Evolutionary conservation across 2,329 filamentous ascomycete species (phyloP).

Genomic region (Trichoderma guizhouense): DNA sequence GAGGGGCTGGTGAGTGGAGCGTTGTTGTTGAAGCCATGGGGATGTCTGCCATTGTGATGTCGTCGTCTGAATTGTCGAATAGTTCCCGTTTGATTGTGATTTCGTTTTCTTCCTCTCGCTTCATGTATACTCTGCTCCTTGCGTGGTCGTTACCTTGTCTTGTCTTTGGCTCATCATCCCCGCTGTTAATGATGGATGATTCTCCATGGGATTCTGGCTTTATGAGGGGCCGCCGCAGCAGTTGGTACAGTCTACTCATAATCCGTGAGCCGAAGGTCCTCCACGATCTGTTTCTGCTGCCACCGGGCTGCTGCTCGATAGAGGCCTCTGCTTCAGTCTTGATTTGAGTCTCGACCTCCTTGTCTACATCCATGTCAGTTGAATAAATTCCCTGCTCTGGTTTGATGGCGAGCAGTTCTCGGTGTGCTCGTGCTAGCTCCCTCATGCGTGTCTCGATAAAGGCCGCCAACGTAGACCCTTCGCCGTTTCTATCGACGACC

Average conservation of each 20-base stretch:
- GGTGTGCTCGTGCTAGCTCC: slow-evolving; percentile 35
- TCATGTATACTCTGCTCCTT: background rate
- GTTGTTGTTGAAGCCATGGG: background rate
- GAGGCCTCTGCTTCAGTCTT: background rate
- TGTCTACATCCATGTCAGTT: background rate
- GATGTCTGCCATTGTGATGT: slow-evolving; percentile 15
- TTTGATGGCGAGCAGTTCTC: slow-evolving; percentile 33
- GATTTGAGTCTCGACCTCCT: slow-evolving; percentile 26
- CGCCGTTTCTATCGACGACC: slow-evolving; percentile 32
- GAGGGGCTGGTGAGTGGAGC: background rate
- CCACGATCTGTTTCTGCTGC: background rate
- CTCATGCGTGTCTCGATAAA: slow-evolving; percentile 37
- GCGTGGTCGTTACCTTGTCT: background rate
- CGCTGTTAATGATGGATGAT: background rate
- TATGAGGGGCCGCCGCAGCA: slow-evolving; percentile 10
- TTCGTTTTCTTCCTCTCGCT: background rate
- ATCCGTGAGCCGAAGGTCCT: background rate
- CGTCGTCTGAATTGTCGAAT: background rate
- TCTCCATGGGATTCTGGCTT: slow-evolving; percentile 1
- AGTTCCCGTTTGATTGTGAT: slow-evolving; percentile 1
- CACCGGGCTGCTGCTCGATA: background rate
- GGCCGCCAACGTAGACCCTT: slow-evolving; percentile 30
- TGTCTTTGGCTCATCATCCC: background rate
- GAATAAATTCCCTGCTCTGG: slow-evolving; percentile 16
- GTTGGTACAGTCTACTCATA: background rate